Percentiles rank a stretch among this genome's conserved stretches.
phyloP scores from a whole-genome alignment of 768 basidiomycete genomes.

The Kockovaella imperatae region DNA sequence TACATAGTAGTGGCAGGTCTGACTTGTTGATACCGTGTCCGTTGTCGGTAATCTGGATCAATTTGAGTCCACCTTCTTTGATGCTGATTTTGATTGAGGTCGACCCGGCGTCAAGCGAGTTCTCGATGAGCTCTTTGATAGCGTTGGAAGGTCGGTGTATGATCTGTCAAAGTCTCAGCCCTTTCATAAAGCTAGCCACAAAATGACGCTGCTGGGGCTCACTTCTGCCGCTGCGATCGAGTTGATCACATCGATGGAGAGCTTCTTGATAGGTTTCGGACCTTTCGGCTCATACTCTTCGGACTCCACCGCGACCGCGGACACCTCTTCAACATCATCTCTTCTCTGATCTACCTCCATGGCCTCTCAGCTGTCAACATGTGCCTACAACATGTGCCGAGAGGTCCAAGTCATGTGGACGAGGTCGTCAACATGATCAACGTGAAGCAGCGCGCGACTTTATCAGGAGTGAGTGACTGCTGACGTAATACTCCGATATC shows the following conservation, averaged over 20 bases:
- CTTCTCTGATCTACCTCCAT: slow-evolving; percentile 10
- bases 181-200: too few relatives aligned
- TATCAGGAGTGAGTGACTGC: too few relatives aligned
- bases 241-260: slow-evolving; percentile 78
- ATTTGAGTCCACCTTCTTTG: slow-evolving; percentile 92
- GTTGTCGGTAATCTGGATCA: slow-evolving; percentile 93
- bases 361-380: neutral
- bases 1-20: slow-evolving; percentile 83
- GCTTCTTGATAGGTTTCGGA: slow-evolving; percentile 56
- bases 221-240: slow-evolving; percentile 69
- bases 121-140: slow-evolving; percentile 91
- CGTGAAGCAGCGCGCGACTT: too few relatives aligned
- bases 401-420: too few relatives aligned
- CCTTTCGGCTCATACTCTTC: slow-evolving; percentile 18
- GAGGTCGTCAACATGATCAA: too few relatives aligned
- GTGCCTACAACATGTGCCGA: too few relatives aligned
- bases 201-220: slow-evolving; percentile 14
- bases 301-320: too few relatives aligned
- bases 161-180: slow-evolving; percentile 56
- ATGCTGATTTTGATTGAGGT: slow-evolving; percentile 77
- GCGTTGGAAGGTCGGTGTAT: slow-evolving; percentile 88
- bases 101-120: slow-evolving; percentile 85
- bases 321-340: neutral
- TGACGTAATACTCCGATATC: too few relatives aligned
- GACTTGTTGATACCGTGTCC: slow-evolving; percentile 85